Base-by-base conservation (phyloP, 306 rosid genomes). In the Malus asiatica region DNA sequence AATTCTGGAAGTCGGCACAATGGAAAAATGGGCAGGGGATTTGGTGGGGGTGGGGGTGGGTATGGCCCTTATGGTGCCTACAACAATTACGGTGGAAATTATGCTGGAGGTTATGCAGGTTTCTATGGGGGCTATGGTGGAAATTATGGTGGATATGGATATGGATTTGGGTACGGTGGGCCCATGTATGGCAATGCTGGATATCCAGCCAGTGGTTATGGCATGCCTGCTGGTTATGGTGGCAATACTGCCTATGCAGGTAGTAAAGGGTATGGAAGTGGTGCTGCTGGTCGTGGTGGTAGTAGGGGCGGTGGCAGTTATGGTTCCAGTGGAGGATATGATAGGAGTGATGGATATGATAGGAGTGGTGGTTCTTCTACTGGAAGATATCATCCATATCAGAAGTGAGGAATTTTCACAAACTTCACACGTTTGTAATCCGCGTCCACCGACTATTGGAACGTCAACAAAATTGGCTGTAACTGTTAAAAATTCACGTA, bases 341-440 rank as follows among this genome's bases (percentile, higher is more conserved):
- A 81, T 62, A 77, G 81, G 75, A 73, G 66, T 44, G 84, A 81
- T 66, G 83, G 85, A 33, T 80, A 65, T 48, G 86, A 81, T 62
- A 77, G 81, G 75, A 73, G 66, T 44, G 84, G 83, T 66, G 83
- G 85, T 79, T 74, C 82, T 77, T 27, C 38, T 18, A 8, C 75
- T 23, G 87, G 83, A 72, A 87, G 91, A 82, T 89, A 83, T 72
- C 89, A 89, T 87, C 89, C 90, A 62, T 89, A 87, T 59, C 63
- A 77, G 57, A 79, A 75, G 71, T 82, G 80, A 86, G 66, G 82
- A 30, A 64, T 18, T 44, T 30, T 68, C 45, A 46, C 15, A 45
- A 42, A 52, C 40, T 55, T 70, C 35, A 42, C 19, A 60, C 77
- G 35, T 72, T 25, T 45, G 68, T 30, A 60, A 40, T 18, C 60